A percentile compares a stretch with the other conserved stretches of the same genome.
phyloP scores from a whole-genome alignment of 2,329 filamentous ascomycete species.

The Sporothrix euskadiensis region DNA sequence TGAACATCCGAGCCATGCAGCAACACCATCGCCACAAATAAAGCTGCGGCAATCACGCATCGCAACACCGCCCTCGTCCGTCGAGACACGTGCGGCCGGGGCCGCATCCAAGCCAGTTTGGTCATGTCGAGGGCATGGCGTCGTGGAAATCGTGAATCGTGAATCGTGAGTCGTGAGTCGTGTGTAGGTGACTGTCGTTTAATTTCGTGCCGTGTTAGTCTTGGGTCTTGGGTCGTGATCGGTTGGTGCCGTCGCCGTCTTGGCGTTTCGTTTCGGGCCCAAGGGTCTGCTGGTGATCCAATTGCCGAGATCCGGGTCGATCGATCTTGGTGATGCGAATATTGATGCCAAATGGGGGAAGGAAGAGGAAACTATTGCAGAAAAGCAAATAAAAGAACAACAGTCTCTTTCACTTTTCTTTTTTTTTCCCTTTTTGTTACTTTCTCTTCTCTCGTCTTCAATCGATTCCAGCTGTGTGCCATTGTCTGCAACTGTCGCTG shows the following conservation, averaged over 20 bases:
- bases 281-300: not conserved
- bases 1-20: not conserved
- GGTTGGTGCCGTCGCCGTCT: not conserved
- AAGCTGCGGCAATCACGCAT: not conserved
- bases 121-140: not conserved
- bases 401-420: not conserved
- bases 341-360: not conserved
- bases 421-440: too few relatives aligned
- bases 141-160: not conserved
- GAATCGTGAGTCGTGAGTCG: not conserved
- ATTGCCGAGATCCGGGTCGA: not conserved
- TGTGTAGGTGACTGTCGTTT: not conserved
- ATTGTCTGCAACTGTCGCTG: not conserved
- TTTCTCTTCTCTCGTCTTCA: not conserved
- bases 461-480: not conserved
- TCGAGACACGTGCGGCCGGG: slow-evolving; percentile 13
- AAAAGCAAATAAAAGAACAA: not conserved
- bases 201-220: not conserved
- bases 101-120: not conserved
- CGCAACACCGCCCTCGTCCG: not conserved
- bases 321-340: not conserved
- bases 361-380: not conserved
- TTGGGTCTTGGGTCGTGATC: not conserved
- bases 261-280: not conserved
- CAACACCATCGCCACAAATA: not conserved